These are phyloP conservation scores for Coriolopsis trogii DNA, from an alignment of 1,284 basidiomycete species.

Conservation along the genomic window DNA sequence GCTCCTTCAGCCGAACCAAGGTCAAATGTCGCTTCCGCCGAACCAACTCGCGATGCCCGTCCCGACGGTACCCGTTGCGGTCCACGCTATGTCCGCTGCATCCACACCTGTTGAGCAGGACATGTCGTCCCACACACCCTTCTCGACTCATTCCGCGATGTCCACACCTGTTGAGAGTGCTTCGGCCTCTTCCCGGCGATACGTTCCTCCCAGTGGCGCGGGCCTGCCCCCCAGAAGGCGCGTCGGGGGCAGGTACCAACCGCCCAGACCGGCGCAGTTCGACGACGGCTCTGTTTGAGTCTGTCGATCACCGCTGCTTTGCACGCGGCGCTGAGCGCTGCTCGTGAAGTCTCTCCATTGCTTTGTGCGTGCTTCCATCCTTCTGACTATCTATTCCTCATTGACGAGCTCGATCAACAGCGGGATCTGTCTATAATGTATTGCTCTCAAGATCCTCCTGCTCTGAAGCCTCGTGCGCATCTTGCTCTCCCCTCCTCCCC, in stretches of 20 bases:
- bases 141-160: neutral
- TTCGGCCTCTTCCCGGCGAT: neutral
- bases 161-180: neutral
- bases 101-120: neutral
- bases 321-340: conserved; percentile 6
- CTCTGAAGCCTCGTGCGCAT: neutral
- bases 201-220: conserved; percentile 17
- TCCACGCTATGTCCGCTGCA: neutral
- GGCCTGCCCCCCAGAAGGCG: conserved; percentile 8
- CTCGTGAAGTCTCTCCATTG: neutral
- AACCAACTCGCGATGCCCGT: conserved; percentile 7
- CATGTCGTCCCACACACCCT: neutral
- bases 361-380: conserved; percentile 1
- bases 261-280: neutral
- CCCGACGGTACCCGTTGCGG: neutral
- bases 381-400: neutral
- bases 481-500: neutral
- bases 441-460: conserved; percentile 3
- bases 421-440: neutral
- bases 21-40: neutral
- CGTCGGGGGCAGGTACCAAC: conserved; percentile 4
- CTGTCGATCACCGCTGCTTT: neutral
- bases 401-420: neutral
- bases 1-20: no score
- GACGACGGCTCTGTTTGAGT: neutral